Evolutionary conservation across 371 early-diverging fungal genomes (phyloP).

Genomic region (Rhizopus stolonifer): DNA sequence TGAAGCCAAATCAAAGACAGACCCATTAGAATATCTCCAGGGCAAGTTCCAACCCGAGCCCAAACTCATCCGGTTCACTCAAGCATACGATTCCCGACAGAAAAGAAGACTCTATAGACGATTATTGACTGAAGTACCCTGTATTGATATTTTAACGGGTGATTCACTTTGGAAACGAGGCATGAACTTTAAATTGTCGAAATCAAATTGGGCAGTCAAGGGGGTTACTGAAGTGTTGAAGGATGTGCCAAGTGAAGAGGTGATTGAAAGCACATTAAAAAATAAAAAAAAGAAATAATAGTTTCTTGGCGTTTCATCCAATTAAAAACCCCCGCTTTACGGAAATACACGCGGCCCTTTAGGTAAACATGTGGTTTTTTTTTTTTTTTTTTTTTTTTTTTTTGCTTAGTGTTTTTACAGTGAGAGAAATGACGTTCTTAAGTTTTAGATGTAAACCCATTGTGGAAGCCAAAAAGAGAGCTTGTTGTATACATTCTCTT

Average conservation of each 20-base stretch:
- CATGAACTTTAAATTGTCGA: constrained; percentile 8
- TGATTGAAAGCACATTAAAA: constrained; percentile 10
- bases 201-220: constrained; percentile 27
- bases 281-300: constrained; percentile 7
- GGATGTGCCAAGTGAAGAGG: constrained; percentile 10
- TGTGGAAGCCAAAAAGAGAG: constrained; percentile 21
- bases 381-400: too few relatives aligned
- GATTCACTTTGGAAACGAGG: constrained; percentile 20
- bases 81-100: constrained; percentile 11
- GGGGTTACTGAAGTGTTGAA: constrained; percentile 3
- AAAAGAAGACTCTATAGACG: constrained; percentile 28
- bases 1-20: constrained; percentile 9
- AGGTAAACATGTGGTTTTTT: too few relatives aligned
- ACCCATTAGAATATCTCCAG: constrained; percentile 11
- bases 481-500: constrained; percentile 32
- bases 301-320: too few relatives aligned
- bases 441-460: constrained; percentile 21
- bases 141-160: constrained; percentile 16
- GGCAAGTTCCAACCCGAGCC: neutral
- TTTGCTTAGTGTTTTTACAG: constrained; percentile 17
- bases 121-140: constrained; percentile 28
- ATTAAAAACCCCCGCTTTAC: too few relatives aligned
- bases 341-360: too few relatives aligned
- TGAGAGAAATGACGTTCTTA: constrained; percentile 3
- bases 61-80: neutral